Base-by-base conservation (phyloP, 257 asterid genomes). In the Solanum bulbocastanum region DNA sequence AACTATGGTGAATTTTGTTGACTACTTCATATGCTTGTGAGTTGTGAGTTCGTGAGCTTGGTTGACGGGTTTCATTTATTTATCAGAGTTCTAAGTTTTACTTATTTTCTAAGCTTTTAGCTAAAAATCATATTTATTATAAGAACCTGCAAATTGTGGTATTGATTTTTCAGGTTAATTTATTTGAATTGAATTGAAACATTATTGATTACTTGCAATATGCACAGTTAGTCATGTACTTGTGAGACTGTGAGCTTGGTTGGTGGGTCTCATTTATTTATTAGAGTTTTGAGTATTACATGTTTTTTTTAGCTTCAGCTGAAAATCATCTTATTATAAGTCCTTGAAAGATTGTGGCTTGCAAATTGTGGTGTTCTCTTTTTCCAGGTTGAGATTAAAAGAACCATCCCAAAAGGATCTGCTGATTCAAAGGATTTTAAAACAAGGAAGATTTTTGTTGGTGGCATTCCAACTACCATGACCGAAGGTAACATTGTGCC, bases 401-500 rank as follows among this genome's bases (percentile, higher is more conserved):
- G 98, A 92, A 96, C 98, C 65, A 96, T 97, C 87, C 98, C 98
- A 0, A 95, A 95, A 92, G 98, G 98, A 58, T 89, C 99, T 27
- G 94, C 98, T 65, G 98, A 95, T 49, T 93, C 98, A 35, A 97
- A 91, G 92, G 98, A 96, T 89, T 94, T 95, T 88, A 96, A 94
- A 88, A 96, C 99, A 11, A 96, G 94, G 92, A 97, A 96, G 93
- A 87, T 96, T 8, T 97, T 97, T 90, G 98, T 96, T 44, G 99
- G 99, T 79, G 99, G 99, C 33, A 94, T 97, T 84, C 98, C 99
- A 7, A 93, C 98, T 44, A 87, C 98, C 52, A 92, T 93, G 68
- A 88, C 92, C n/a, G 99, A 96, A 95, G 99, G 99, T 97, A 86
- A 83, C 60, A 9, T 2, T 32, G 13, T 69, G 72, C 14, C 35